These are phyloP conservation scores for Spirogloea muscicola DNA, from an alignment of 139 green algal genomes.

Conservation along the genomic window DNA sequence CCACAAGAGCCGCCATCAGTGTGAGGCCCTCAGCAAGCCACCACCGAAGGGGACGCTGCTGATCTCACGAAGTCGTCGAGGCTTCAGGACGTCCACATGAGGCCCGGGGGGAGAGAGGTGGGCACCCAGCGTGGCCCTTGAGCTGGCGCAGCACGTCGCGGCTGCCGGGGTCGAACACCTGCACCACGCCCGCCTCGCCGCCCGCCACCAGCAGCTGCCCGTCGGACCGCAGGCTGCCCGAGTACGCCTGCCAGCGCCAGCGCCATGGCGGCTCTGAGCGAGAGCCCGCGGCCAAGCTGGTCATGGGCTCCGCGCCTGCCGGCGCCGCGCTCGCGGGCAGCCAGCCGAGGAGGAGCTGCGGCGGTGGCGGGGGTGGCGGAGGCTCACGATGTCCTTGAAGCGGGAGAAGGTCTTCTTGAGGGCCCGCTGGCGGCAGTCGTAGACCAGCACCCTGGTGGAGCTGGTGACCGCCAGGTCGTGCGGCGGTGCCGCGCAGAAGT, in stretches of 20 bases:
- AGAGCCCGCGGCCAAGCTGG: neutral
- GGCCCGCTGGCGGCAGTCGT: neutral
- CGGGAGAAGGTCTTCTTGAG: conserved; percentile 60
- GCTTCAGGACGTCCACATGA: neutral
- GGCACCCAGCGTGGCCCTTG: conserved; percentile 70
- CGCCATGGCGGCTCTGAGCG: neutral
- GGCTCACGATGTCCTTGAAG: conserved; percentile 73
- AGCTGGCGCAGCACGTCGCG: conserved; percentile 79
- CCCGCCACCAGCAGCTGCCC: conserved; percentile 80
- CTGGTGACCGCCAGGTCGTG: conserved; percentile 59
- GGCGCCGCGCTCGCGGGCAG: neutral
- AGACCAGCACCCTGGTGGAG: conserved; percentile 69
- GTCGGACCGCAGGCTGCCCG: conserved; percentile 71
- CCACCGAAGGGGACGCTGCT: neutral
- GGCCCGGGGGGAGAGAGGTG: conserved; percentile 58
- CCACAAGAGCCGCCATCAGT: neutral
- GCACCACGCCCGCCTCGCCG: conserved; percentile 76
- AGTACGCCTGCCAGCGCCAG: conserved; percentile 60
- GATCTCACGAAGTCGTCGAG: neutral
- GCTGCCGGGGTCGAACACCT: conserved; percentile 77
- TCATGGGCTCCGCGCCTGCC: neutral
- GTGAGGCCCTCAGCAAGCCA: neutral
- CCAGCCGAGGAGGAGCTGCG: neutral
- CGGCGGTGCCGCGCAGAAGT: conserved; percentile 68
- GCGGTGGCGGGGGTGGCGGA: no score